Conservation (phyloP, 805 yeast genomes). For the Pichia sporocuriosa region DNA sequence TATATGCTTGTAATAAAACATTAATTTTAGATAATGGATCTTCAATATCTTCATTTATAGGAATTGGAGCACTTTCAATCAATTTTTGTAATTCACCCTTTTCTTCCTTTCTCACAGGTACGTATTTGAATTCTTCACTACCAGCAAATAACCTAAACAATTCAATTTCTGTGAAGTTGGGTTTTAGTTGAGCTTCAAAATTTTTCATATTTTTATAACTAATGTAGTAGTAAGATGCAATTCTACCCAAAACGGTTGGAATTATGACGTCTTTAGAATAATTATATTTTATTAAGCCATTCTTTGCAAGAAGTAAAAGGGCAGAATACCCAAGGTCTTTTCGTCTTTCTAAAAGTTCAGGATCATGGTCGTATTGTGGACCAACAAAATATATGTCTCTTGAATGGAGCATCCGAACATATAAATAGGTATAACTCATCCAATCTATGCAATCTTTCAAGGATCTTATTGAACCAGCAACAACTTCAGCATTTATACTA, state of each 20-base stretch:
- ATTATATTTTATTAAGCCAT: conserved; percentile 58
- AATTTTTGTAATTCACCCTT: conserved; percentile 62
- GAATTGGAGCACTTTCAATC: conserved; percentile 74
- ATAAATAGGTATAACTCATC: conserved; percentile 75
- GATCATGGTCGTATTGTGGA: conserved; percentile 50
- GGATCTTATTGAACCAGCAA: conserved; percentile 54
- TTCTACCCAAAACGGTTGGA: conserved; percentile 68
- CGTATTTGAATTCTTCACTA: conserved; percentile 78
- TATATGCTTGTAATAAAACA: conserved; percentile 75
- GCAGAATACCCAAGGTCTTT: conserved; percentile 74
- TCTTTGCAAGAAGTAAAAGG: conserved; percentile 46
- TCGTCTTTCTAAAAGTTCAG: conserved; percentile 44
- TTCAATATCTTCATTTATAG: conserved; percentile 63
- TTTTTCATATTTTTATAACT: conserved; percentile 63
- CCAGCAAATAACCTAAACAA: conserved; percentile 67
- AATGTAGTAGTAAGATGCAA: conserved; percentile 84
- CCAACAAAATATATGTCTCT: conserved; percentile 76
- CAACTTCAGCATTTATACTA: conserved; percentile 80
- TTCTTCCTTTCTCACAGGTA: conserved; percentile 86
- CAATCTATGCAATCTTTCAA: conserved; percentile 69
- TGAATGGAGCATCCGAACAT: conserved; percentile 66
- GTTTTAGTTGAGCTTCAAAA: conserved; percentile 56
- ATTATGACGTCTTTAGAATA: conserved; percentile 38
- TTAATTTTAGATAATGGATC: conserved; percentile 76
- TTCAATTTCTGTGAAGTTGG: conserved; percentile 65